Evolutionary conservation across 108 stramenopile genomes (phyloP), one percentile per base, ranked within the genome.

Genomic region (Chaetoceros muelleri): DNA sequence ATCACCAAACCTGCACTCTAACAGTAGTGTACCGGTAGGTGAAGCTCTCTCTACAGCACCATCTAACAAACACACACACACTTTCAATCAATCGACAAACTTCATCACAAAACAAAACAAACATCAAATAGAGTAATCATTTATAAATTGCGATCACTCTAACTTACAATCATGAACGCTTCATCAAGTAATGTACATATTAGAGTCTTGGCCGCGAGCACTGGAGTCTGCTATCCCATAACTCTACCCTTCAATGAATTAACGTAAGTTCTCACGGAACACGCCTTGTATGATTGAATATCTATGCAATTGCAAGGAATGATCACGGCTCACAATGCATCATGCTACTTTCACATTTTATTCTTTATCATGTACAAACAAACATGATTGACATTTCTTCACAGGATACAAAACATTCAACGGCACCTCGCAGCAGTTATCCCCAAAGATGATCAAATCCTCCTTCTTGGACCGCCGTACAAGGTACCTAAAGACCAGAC

Each of bases 401-500:
- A 16, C 23, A 85, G 81, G 49, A 81, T 85, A 51, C 69, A 78
- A 51, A 85, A 67, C 56, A 73, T 90, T 44, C 69, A 78, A 66
- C 60, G 64, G 46, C 82, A 83, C 53, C 58, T 85, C 48, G 83
- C 81, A 8, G 81, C 71, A 20, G 83, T 79, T n/a, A 63, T 89
- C 1, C 81, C 80, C 24, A 46, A 78, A 13, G 69, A 78, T 1
- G 82, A 88, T 62, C 83, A 84, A 76, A 89, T 89, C 51, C 70
- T 89, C 0, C 70, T 89, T 0, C 28, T 89, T 24, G 87, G 87
- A 19, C 87, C 87, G 23, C 87, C 87, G 2, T 89, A 82, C 55
- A 89, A 89, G 68, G 87, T 89, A 7, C 83, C 80, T 1, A 85
- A 76, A 70, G 84, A 90, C 65, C 62, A 79, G 19, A 60, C 73